Evolutionary conservation across 208 protist species (phyloP).

Genomic region (Sergeia podlipaevii): DNA sequence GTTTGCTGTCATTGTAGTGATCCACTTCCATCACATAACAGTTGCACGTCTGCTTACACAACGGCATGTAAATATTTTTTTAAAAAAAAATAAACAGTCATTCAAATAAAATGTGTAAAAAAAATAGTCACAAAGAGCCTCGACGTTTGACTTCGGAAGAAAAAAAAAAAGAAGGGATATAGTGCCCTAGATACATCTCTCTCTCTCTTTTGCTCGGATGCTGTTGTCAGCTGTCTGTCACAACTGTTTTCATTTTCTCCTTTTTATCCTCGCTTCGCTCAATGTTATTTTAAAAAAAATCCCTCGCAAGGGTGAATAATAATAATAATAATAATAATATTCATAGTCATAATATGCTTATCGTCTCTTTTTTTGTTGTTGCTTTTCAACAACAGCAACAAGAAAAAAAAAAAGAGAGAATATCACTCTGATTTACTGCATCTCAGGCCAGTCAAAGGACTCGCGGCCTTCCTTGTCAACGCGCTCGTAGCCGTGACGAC

Average conservation of each 20-base stretch:
- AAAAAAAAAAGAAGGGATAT: slow-evolving; percentile 5
- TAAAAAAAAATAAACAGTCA: no score
- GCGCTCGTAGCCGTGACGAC: slow-evolving; percentile 88
- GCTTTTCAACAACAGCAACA: slow-evolving; percentile 5
- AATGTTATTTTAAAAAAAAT: no score
- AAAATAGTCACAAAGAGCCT: neutral
- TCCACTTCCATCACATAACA: no score
- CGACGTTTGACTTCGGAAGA: neutral
- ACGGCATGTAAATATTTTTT: no score
- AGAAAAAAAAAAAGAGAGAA: slow-evolving; percentile 17
- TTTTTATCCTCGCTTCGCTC: no score
- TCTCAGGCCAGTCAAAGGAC: slow-evolving; percentile 72
- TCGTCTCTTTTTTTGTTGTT: neutral
- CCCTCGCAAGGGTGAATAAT: slow-evolving; percentile 1
- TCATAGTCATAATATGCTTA: neutral
- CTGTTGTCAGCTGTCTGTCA: no score
- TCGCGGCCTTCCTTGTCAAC: slow-evolving; percentile 80
- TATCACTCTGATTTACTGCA: slow-evolving; percentile 52
- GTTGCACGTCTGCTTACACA: no score
- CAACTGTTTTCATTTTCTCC: no score
- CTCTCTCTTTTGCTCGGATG: no score
- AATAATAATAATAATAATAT: slow-evolving; percentile 5
- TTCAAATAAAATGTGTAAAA: no score
- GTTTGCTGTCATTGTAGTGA: no score
- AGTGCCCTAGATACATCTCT: no score